A percentile compares a stretch with the other conserved stretches of the same genome.
phyloP scores from a whole-genome alignment of 1,284 basidiomycete genomes.

The Singerocomus rubriflavus region DNA sequence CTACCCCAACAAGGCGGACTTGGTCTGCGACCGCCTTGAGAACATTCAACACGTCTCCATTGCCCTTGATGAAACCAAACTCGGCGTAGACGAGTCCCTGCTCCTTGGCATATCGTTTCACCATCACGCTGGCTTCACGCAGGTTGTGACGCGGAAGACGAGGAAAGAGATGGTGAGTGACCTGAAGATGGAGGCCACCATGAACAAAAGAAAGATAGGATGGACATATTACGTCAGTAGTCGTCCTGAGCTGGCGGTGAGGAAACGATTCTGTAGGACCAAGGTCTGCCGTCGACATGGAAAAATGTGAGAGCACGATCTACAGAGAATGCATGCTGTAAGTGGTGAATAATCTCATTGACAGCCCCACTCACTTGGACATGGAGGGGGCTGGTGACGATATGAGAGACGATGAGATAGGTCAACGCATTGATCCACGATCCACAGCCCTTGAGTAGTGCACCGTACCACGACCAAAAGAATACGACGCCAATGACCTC shows the following conservation, averaged over 20 bases:
- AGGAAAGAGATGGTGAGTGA: constrained; percentile 97
- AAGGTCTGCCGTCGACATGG: constrained; percentile 90
- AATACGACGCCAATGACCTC: constrained; percentile 67
- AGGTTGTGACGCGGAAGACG: constrained; percentile 94
- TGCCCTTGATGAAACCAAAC: constrained; percentile 86
- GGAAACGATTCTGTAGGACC: constrained; percentile 91
- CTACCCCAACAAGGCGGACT: constrained; percentile 69
- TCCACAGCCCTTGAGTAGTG: constrained; percentile 64
- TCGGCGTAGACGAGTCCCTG: constrained; percentile 86
- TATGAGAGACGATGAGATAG: constrained; percentile 79
- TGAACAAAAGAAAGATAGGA: constrained; percentile 85
- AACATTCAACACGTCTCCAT: constrained; percentile 73
- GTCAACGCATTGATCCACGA: constrained; percentile 60
- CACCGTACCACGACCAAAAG: constrained; percentile 82
- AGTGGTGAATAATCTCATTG: background rate
- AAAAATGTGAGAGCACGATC: constrained; percentile 98
- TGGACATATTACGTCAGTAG: constrained; percentile 91
- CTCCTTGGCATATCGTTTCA: constrained; percentile 84
- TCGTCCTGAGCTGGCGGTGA: constrained; percentile 92
- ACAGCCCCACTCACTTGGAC: constrained; percentile 57
- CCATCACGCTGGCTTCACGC: constrained; percentile 73
- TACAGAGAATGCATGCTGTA: constrained; percentile 34
- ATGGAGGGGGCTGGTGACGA: constrained; percentile 81
- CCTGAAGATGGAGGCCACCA: constrained; percentile 92
- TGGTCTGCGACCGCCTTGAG: constrained; percentile 81